These are phyloP conservation scores for Yamadazyma sp. DNA, from an alignment of 805 yeast species.

Conservation along the genomic window DNA sequence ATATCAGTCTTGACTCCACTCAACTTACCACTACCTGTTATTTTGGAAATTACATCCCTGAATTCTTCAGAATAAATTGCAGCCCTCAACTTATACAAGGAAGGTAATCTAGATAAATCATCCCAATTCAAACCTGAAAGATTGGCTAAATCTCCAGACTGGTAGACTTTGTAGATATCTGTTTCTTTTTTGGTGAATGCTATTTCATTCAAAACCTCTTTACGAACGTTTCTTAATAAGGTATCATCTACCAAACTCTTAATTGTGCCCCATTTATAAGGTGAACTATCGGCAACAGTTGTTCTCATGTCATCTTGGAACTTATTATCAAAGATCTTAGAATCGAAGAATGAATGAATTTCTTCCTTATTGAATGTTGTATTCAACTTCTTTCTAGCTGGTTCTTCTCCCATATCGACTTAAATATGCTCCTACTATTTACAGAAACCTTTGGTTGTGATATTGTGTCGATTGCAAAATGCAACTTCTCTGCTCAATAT, in stretches of 20 bases:
- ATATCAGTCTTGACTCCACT: constrained; percentile 92
- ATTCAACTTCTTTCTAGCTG: constrained; percentile 12
- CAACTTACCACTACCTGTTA: constrained; percentile 84
- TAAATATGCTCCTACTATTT: too few species aligned
- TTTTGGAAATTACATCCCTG: constrained; percentile 69
- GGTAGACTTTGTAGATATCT: constrained; percentile 90
- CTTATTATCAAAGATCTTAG: constrained; percentile 44
- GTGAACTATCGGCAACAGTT: constrained; percentile 56
- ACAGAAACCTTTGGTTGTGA: too few species aligned
- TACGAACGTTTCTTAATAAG: constrained; percentile 72
- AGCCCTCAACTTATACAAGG: constrained; percentile 72
- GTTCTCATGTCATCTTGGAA: constrained; percentile 39
- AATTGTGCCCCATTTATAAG: constrained; percentile 90
- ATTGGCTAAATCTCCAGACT: constrained; percentile 89
- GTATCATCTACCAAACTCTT: constrained; percentile 70
- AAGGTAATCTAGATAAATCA: constrained; percentile 71
- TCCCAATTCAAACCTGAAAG: constrained; percentile 78
- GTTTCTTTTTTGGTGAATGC: constrained; percentile 95
- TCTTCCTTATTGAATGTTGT: constrained; percentile 27
- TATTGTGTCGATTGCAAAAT: too few species aligned
- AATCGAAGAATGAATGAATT: constrained; percentile 42
- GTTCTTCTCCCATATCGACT: constrained; percentile 4
- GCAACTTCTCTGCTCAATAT: too few species aligned
- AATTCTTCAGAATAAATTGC: constrained; percentile 86
- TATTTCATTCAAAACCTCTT: constrained; percentile 77